Conservation (phyloP, 805 yeast genomes). For the Ogataea paraovalis region DNA sequence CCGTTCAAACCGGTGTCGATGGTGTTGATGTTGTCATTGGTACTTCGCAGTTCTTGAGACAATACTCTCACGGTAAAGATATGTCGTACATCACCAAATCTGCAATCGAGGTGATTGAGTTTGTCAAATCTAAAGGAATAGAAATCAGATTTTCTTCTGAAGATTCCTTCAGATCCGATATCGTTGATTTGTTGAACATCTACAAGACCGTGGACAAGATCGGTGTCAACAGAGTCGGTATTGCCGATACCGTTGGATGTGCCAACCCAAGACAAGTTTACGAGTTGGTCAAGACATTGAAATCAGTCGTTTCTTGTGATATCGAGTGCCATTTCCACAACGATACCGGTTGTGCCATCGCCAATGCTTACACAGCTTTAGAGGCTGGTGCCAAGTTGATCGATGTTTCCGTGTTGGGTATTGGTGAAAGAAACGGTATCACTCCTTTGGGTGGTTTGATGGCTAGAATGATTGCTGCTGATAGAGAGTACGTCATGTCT, state of each 20-base stretch:
- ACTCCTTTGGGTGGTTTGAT: conserved; percentile 96
- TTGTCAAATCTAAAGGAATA: conserved; percentile 92
- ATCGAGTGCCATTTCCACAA: conserved; percentile 98
- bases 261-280: conserved; percentile 99
- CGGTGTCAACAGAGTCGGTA: conserved; percentile 98
- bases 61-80: conserved; percentile 96
- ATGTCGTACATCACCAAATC: conserved; percentile 95
- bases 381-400: conserved; percentile 96
- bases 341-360: conserved; percentile 98
- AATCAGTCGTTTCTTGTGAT: conserved; percentile 91
- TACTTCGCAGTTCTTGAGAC: conserved; percentile 90
- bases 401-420: conserved; percentile 94
- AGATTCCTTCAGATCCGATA: conserved; percentile 95
- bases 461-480: conserved; percentile 99
- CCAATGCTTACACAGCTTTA: conserved; percentile 95
- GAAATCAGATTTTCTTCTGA: conserved; percentile 96
- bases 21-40: conserved; percentile 99
- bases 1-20: conserved; percentile 97
- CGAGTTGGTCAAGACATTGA: conserved; percentile 90
- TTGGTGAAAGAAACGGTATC: conserved; percentile 98
- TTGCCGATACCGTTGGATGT: conserved; percentile 98
- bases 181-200: conserved; percentile 91
- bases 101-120: conserved; percentile 95
- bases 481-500: conserved; percentile 90
- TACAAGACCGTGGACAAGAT: conserved; percentile 95